Percentiles rank a stretch among this genome's conserved stretches.
These are phyloP conservation scores for Erysimum pusillum DNA, from an alignment of 441 rosid species.

Conservation along the genomic window DNA sequence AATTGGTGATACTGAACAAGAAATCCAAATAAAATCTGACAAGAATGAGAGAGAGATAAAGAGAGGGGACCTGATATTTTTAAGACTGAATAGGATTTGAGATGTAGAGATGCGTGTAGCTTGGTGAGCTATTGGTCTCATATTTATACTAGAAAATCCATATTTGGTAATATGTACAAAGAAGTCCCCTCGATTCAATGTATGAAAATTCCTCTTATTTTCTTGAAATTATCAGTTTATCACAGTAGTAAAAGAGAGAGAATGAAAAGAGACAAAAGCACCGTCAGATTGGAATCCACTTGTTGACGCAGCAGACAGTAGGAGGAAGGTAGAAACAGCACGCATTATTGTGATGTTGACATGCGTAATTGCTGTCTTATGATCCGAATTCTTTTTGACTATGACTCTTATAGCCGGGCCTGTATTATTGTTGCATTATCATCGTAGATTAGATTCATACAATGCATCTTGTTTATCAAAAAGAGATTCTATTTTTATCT, in stretches of 20 bases:
- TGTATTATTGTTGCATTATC: background rate
- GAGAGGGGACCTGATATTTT: constrained; percentile 7
- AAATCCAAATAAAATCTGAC: background rate
- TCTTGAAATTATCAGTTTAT: constrained; percentile 7
- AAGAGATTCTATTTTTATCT: background rate
- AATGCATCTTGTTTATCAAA: background rate
- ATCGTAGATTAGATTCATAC: background rate
- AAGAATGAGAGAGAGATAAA: background rate
- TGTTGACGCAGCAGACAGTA: constrained; percentile 28
- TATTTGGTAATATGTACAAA: background rate
- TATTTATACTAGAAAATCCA: constrained; percentile 4
- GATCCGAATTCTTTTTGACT: background rate
- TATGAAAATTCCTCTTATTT: background rate
- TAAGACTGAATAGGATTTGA: background rate
- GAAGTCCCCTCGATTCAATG: background rate
- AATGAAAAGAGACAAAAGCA: constrained; percentile 13
- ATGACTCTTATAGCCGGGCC: background rate
- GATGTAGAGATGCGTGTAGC: background rate
- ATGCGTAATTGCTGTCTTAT: constrained; percentile 22
- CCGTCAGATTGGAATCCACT: constrained; percentile 26
- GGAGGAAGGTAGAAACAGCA: constrained; percentile 8
- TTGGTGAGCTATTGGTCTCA: background rate
- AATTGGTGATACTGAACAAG: background rate
- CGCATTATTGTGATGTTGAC: constrained; percentile 46
- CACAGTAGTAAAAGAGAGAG: background rate